Conservation (phyloP, 768 basidiomycete species). For the Tricholoma saponaceum region DNA sequence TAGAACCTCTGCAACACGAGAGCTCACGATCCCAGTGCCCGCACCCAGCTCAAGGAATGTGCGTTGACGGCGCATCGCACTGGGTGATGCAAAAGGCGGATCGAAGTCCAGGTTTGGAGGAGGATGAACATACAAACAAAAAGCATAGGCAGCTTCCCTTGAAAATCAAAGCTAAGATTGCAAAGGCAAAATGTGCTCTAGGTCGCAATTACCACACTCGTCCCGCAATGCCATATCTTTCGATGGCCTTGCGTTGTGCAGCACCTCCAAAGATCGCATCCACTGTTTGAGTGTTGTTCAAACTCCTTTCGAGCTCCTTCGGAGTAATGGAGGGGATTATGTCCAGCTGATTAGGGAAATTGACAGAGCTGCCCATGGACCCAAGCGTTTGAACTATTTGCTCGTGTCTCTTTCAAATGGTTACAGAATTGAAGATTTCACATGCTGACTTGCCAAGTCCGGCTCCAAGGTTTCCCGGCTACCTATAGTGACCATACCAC, state of each 20-base stretch:
- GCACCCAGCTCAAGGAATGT: conserved; percentile 75
- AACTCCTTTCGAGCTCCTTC: not conserved
- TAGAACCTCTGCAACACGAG: conserved; percentile 29
- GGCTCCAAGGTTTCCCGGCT: conserved; percentile 11
- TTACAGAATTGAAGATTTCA: too few species aligned
- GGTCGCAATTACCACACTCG: conserved; percentile 63
- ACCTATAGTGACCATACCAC: too few species aligned
- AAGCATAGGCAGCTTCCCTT: conserved; percentile 73
- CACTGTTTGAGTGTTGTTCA: conserved; percentile 7
- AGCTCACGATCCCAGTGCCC: conserved; percentile 64
- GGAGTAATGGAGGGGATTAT: conserved; percentile 31
- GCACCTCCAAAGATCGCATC: conserved; percentile 22
- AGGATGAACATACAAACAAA: conserved; percentile 51
- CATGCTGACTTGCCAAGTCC: conserved; percentile 4
- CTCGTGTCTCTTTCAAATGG: too few species aligned
- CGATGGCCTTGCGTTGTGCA: conserved; percentile 58
- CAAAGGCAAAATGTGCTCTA: conserved; percentile 7
- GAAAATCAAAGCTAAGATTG: conserved; percentile 11
- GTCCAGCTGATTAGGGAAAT: conserved; percentile 35
- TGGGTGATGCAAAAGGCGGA: conserved; percentile 39
- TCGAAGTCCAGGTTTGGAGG: conserved; percentile 42
- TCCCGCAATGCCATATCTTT: conserved; percentile 77
- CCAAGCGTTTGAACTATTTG: too few species aligned
- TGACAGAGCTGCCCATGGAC: conserved; percentile 13
- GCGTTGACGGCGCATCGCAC: conserved; percentile 13